Base-by-base conservation (phyloP, 352 stramenopile genomes). In the Globisporangium ultimum region DNA sequence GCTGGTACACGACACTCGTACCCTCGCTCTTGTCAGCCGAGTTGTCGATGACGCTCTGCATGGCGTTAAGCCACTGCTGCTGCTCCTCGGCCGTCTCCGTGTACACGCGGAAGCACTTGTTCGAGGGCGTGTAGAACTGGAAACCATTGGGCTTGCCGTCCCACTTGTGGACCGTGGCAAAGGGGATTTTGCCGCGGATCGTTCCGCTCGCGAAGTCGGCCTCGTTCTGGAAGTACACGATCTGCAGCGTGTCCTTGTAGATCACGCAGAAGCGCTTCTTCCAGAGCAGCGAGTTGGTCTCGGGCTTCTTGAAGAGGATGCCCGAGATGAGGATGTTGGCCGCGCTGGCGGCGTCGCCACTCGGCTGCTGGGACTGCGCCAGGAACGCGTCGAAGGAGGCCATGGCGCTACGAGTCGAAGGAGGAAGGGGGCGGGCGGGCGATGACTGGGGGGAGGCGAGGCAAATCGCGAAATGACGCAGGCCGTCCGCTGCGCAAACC, bases 221-320 rank as follows among this genome's bases (percentile, higher is more conserved):
- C 24, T 87, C 61, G 47, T 53, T 83, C 56, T 89, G 72, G 60
- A 84, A 93, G 72, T 93, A 91, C 15, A 90, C 78, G 65, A 93
- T 93, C 67, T 89, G 78, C 43, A 91, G 69, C 61, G 80, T 69
- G 61, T 63, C 64, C 36, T 71, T 58, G 68, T 91, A 87, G 43
- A 93, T 78, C 24, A 93, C 84, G 64, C 84, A 93, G 76, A 88
- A 93, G 62, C 84, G 84, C 49, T 91, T 91, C 75, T 93, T 93
- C 84, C 84, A 93, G 8, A 93, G 75, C 60, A 93, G 70, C 63
- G 84, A 87, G 61, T 89, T 89, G 61, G 80, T 86, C 67, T 93
- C 84, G 18, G 81, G 80, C 49, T 87, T 86, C 70, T 93, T 93
- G 74, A 88, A 93, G 58, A 93, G 66, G 38, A 89, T 70, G 46